Evolutionary conservation across 1,284 basidiomycete species (phyloP).

Genomic region (Puccinia hordei): DNA sequence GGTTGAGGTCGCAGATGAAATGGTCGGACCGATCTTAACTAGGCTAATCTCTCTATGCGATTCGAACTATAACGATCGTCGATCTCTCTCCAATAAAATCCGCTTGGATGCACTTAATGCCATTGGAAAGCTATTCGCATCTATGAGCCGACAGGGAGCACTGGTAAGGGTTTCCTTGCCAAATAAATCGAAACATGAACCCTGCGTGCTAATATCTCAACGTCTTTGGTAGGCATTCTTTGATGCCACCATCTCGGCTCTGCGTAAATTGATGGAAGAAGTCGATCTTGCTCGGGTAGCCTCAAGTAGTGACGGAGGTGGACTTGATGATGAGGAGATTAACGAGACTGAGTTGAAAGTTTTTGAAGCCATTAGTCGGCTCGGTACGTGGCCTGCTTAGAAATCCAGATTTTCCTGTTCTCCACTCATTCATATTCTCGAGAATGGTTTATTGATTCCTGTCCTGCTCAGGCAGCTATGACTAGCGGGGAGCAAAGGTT

Average conservation of each 20-base stretch:
- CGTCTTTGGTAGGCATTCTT: constrained; percentile 22
- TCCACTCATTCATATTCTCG: background rate
- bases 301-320: constrained; percentile 6
- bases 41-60: constrained; percentile 24
- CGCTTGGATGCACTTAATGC: constrained; percentile 31
- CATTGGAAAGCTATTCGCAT: constrained; percentile 15
- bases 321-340: constrained; percentile 29
- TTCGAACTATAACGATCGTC: constrained; percentile 17
- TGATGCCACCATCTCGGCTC: constrained; percentile 1
- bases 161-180: background rate
- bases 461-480: constrained; percentile 15
- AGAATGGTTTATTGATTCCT: background rate
- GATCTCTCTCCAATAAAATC: constrained; percentile 30
- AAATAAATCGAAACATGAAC: background rate
- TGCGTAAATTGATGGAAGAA: constrained; percentile 2
- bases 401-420: no score
- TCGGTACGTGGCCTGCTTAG: background rate
- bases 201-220: background rate
- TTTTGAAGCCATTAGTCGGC: constrained; percentile 31
- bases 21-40: constrained; percentile 22
- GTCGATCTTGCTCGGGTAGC: constrained; percentile 17
- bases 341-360: constrained; percentile 37
- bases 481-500: constrained; percentile 39
- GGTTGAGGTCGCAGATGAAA: constrained; percentile 21
- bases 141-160: constrained; percentile 20